Evolutionary conservation across 164 flowering plant species (phyloP), one percentile per base, ranked within the genome.

Genomic region (Aristolochia fimbriata): DNA sequence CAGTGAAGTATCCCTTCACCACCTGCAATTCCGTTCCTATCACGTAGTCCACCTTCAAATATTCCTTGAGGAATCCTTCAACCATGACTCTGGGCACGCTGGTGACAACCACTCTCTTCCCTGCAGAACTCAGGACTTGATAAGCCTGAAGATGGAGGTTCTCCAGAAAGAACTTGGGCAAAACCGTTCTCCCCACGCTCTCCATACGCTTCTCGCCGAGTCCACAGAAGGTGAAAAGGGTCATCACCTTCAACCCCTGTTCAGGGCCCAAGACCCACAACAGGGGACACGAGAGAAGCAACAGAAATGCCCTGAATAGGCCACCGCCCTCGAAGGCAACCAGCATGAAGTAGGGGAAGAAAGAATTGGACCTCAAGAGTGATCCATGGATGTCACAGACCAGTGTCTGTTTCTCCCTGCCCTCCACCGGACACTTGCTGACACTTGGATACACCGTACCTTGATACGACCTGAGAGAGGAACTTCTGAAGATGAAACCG

Each of bases 141-240:
- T 62, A 82, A 15, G 71, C 90, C n/a, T 78, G 76, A 30, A 61
- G 60, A 61, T 83, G 74, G 13, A 88, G 77, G 53, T 82, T 77
- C 63, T 88, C 96, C 14, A 88, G 78, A 51, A 73, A 88, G 47
- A 88, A 91, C 81, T 91, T 91, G 9, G 96, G 96, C 70, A 88
- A 62, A 56, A 91, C 94, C 11, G 96, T 81, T 51, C 87, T 81
- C 6, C 74, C 67, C 23, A 83, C 90, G 59, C 63, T 75, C 20
- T 80, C 78, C 75, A 88, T 72, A 57, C 74, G 78, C 63, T 78
- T 78, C 41, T 63, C 1, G 50, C 63, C 81, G 9, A 91, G 82
- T 71, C 97, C 96, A 72, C 80, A 76, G 66, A 88, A 91, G 24
- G 90, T 56, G 0, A 88, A 62, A 70, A 91, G 85, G 11, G 83